These are phyloP conservation scores for Erucastrum elatum DNA, from an alignment of 345 rosid genomes.

Conservation along the genomic window DNA sequence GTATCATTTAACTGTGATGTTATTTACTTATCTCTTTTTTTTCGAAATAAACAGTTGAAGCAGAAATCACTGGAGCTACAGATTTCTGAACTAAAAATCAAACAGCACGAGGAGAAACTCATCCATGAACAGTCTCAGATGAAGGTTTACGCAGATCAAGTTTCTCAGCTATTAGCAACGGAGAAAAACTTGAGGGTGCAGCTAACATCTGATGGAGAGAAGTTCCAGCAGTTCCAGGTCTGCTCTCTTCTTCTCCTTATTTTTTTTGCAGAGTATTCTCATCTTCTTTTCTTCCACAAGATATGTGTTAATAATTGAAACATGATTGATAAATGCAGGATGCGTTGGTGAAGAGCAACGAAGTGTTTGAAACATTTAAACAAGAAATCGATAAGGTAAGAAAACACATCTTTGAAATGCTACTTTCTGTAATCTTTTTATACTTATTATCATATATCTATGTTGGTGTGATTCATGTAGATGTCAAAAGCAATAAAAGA, in stretches of 20 bases:
- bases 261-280: background rate
- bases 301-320: background rate
- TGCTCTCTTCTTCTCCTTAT: conserved; percentile 4
- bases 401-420: background rate
- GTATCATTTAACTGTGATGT: conserved; percentile 7
- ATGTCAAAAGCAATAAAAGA: conserved; percentile 90
- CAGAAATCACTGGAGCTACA: conserved; percentile 84
- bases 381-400: conserved; percentile 69
- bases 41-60: conserved; percentile 58
- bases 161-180: conserved; percentile 74
- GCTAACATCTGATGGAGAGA: conserved; percentile 90
- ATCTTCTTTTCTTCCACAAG: background rate
- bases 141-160: conserved; percentile 91
- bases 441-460: background rate
- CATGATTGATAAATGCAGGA: conserved; percentile 49
- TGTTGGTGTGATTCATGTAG: conserved; percentile 40
- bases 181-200: conserved; percentile 84
- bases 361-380: conserved; percentile 92
- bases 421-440: background rate
- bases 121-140: conserved; percentile 84
- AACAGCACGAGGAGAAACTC: conserved; percentile 85
- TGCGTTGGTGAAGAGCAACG: conserved; percentile 89
- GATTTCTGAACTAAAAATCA: conserved; percentile 69
- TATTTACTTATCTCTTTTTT: conserved; percentile 17
- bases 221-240: conserved; percentile 95